Evolutionary conservation across 495 filamentous ascomycete species (phyloP).

Genomic region (Collariella sp.): DNA sequence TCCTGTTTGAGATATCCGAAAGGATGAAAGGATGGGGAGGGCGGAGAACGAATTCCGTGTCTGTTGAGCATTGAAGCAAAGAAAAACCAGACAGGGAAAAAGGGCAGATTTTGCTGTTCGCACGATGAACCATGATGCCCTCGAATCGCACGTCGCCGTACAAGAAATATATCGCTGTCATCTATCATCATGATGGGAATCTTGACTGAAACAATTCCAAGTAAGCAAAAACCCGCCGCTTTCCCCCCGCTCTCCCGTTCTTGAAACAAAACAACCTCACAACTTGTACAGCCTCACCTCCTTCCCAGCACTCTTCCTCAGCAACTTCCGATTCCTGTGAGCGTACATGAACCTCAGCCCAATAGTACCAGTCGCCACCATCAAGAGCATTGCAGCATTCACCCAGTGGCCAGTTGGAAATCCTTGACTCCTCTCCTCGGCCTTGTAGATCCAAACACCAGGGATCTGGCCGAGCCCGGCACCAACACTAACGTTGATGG

Average conservation of each 20-base stretch:
- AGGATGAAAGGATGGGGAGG: too few relatives aligned
- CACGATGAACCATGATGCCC: too few relatives aligned
- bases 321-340: constrained; percentile 30
- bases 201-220: background rate
- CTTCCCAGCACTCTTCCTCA: constrained; percentile 15
- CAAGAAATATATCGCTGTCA: too few relatives aligned
- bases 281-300: constrained; percentile 21
- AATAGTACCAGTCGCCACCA: constrained; percentile 32
- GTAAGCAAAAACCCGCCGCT: background rate
- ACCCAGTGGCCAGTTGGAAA: constrained; percentile 60
- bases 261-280: background rate
- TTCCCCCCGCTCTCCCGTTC: background rate
- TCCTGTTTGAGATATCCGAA: too few relatives aligned
- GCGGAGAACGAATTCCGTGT: too few relatives aligned
- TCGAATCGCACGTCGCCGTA: too few relatives aligned
- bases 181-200: too few relatives aligned
- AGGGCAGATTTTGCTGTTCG: too few relatives aligned
- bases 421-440: constrained; percentile 47
- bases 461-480: constrained; percentile 58
- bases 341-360: constrained; percentile 37
- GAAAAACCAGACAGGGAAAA: too few relatives aligned
- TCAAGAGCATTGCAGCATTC: constrained; percentile 39
- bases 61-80: too few relatives aligned
- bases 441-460: constrained; percentile 66
- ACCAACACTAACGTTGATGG: constrained; percentile 57